A percentile compares a stretch with the other conserved stretches of the same genome.
These are phyloP conservation scores for Annulohypoxylon bovei DNA, from an alignment of 495 filamentous ascomycete genomes.

Conservation along the genomic window DNA sequence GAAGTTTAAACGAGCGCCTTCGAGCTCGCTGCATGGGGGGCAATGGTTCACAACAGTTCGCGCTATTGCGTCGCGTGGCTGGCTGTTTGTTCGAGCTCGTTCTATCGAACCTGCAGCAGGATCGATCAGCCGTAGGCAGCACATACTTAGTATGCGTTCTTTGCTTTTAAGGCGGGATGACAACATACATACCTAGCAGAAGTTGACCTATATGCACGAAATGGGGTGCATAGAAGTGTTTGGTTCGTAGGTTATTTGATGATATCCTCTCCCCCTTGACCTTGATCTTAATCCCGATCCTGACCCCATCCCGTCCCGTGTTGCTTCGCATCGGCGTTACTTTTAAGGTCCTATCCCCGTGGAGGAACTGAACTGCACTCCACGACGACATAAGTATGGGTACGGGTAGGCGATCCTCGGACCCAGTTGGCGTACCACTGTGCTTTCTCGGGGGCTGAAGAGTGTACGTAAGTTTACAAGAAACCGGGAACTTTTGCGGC, in stretches of 20 bases:
- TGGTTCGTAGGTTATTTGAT: slow-evolving; percentile 5
- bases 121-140: slow-evolving; percentile 29
- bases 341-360: slow-evolving; percentile 2
- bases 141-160: slow-evolving; percentile 21
- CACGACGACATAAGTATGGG: background rate
- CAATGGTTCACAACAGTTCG: slow-evolving; percentile 16
- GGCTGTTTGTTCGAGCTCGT: too few relatives aligned
- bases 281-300: background rate
- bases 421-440: background rate
- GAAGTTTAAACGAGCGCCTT: slow-evolving; percentile 8
- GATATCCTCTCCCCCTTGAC: background rate
- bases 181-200: background rate
- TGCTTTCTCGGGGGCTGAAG: background rate
- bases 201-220: slow-evolving; percentile 4
- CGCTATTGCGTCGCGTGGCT: slow-evolving; percentile 16
- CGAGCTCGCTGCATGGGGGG: slow-evolving; percentile 6
- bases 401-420: slow-evolving; percentile 3
- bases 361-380: slow-evolving; percentile 3
- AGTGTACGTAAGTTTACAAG: background rate
- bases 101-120: too few relatives aligned
- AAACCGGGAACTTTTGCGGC: background rate
- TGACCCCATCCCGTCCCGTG: slow-evolving; percentile 2
- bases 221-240: background rate
- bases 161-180: slow-evolving; percentile 16
- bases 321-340: slow-evolving; percentile 27